Evolutionary conservation across 2,329 filamentous ascomycete genomes (phyloP), one percentile per base, ranked within the genome.

Genomic region (Trichoderma lentiforme): DNA sequence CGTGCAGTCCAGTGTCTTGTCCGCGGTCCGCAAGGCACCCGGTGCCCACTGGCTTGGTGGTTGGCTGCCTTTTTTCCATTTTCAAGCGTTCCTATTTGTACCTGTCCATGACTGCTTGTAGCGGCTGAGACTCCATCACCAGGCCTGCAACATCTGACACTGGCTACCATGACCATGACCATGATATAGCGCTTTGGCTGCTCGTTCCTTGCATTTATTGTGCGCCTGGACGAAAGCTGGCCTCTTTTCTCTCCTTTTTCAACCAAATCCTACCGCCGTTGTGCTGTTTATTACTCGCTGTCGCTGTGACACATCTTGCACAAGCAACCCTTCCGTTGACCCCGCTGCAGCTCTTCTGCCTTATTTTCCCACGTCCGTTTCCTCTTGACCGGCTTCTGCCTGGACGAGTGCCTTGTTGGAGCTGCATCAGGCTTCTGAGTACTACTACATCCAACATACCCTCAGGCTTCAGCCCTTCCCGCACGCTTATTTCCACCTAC

Each of bases 51-150:
- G 34, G 60, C 26, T 56, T 21, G 36, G 21, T 43, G 36, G 66
- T 61, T 53, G 66, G 66, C 8, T 53, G 57, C 65, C 70, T 60
- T 69, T 61, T 51, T 34, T 24, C 8, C 11, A 39, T 21, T 60
- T 61, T 26, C 15, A 6, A 36, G 26, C 62, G 28, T 62, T 36
- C 39, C 30, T 34, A 64, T 53, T 53, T 71, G 61, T 57, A 58
- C 57, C 56, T 62, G 62, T 73, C 26, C 43, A 70, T 69, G 64
- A 69, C 72, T 72, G 56, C 64, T 28, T 47, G 36, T 63, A 67
- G 61, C 65, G 69, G 81, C 82, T 83, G 80, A 82, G 81, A 79
- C 78, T 66, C 78, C 77, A 82, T 83, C 81, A 83, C 81, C 81
- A 83, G 82, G 81, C 77, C 60, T 77, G 75, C 73, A 72, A 71